These are phyloP conservation scores for Cadophora luteo-olivacea DNA, from an alignment of 2,329 filamentous ascomycete species.

Conservation along the genomic window DNA sequence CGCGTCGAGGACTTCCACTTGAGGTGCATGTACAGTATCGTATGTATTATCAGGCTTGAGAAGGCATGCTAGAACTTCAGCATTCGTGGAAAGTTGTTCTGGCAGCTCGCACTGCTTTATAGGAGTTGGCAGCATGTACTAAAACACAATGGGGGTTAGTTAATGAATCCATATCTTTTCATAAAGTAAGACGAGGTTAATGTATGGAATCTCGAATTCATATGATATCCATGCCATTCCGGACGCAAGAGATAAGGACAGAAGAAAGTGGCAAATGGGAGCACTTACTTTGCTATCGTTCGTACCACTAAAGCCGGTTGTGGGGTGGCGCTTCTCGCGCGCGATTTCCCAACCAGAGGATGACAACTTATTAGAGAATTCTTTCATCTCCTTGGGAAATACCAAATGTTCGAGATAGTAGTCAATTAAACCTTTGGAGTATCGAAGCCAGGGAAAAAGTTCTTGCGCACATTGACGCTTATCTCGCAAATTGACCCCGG, in stretches of 20 bases:
- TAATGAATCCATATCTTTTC: no score
- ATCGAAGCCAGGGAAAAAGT: constrained; percentile 60
- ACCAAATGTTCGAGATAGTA: constrained; percentile 66
- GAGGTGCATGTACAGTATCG: constrained; percentile 23
- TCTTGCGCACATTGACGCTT: constrained; percentile 50
- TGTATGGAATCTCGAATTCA: no score
- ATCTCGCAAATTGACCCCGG: constrained; percentile 66
- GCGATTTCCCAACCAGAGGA: constrained; percentile 73
- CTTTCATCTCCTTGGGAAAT: constrained; percentile 66
- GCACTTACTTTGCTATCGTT: constrained; percentile 27
- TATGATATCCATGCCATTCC: no score
- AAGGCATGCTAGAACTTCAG: constrained; percentile 66
- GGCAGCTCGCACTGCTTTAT: constrained; percentile 62
- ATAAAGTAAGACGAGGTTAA: no score
- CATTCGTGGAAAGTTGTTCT: constrained; percentile 68
- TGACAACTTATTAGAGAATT: constrained; percentile 68
- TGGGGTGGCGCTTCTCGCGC: constrained; percentile 52
- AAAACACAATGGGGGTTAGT: no score
- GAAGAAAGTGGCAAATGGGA: no score
- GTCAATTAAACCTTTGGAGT: constrained; percentile 62
- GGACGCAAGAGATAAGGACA: no score
- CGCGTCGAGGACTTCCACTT: constrained; percentile 45
- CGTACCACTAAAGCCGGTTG: constrained; percentile 65
- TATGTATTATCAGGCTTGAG: constrained; percentile 59
- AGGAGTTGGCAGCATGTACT: constrained; percentile 20